A percentile compares a stretch with the other conserved stretches of the same genome.
phyloP scores from a whole-genome alignment of 768 basidiomycete species.

The Lentinus brumalis region DNA sequence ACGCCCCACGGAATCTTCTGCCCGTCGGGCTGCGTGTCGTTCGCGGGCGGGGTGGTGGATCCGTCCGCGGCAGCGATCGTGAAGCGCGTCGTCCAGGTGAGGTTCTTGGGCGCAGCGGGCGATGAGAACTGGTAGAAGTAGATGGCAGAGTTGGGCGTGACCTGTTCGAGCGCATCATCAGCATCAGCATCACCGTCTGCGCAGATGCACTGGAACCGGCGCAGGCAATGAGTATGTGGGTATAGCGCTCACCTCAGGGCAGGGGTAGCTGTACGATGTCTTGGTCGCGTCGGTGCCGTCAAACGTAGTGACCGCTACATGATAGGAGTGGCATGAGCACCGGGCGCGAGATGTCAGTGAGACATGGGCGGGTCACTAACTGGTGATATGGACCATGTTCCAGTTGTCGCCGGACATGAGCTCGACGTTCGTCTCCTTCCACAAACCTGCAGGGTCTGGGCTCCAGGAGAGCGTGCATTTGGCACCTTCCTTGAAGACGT shows the following conservation, averaged over 20 bases:
- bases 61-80: slow-evolving; percentile 60
- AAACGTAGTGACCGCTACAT: slow-evolving; percentile 59
- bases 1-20: slow-evolving; percentile 63
- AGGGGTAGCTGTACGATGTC: slow-evolving; percentile 56
- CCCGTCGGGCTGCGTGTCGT: slow-evolving; percentile 52
- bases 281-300: slow-evolving; percentile 59
- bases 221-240: too few species aligned
- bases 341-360: too few species aligned
- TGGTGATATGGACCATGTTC: slow-evolving; percentile 45
- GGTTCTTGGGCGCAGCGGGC: slow-evolving; percentile 22
- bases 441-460: slow-evolving; percentile 56
- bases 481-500: slow-evolving; percentile 56
- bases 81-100: slow-evolving; percentile 75
- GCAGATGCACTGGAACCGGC: too few species aligned
- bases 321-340: not conserved
- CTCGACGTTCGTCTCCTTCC: slow-evolving; percentile 74
- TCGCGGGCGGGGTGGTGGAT: slow-evolving; percentile 47
- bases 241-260: slow-evolving; percentile 56
- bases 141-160: slow-evolving; percentile 65
- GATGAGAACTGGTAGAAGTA: slow-evolving; percentile 85
- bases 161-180: slow-evolving; percentile 38
- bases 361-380: not conserved
- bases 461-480: slow-evolving; percentile 62
- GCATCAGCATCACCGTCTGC: too few species aligned
- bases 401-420: slow-evolving; percentile 81